Evolutionary conservation across 106 monocot species (phyloP), one percentile per base, ranked within the genome.

Genomic region (Dendrobium officinale): DNA sequence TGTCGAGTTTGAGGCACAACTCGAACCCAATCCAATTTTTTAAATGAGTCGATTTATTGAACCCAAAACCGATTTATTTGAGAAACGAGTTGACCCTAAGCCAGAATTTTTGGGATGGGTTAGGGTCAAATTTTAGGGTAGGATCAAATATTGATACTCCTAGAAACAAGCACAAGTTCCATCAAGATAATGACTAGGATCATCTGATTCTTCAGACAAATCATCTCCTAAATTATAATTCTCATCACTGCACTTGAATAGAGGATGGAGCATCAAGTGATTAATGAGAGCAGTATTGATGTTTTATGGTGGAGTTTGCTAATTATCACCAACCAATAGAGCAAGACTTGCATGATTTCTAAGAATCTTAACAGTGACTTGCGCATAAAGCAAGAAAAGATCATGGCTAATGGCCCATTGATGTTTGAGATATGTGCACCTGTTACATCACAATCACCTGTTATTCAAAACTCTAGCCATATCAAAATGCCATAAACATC

Each of bases 381-480:
- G 89, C 54, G 94, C 91, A 89, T 94, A 98, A 19, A 90, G 54
- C 80, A 98, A 41, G 82, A 98, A 98, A 76, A 98, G 85, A 8
- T 89, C 89, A 92, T 98, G 98, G 79, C 98, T 78, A 98, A 78
- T 72, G 94, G 94, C 33, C 94, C 98, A 79, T 95, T 56, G 31
- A 31, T 92, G 84, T 97, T 97, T 78, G 98, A 98, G 11, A 98
- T 66, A 17, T 92, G 94, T 26, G 79, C 68, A 44, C 98, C 98
- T 80, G 94, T 86, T 4, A 94, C 98, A 80, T 98, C 94, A 78
- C 82, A 82, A 81, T 98, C 98, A 75, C 98, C 94, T 49, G 94
- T 98, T 85, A 98, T 98, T 88, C 98, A 98, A 73, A 98, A 98
- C 58, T 98, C 94, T 87, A 95, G 98, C 98, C 94, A 98, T 89